Conservation (phyloP, 306 rosid genomes). For the Vigna reflexopilosa region DNA sequence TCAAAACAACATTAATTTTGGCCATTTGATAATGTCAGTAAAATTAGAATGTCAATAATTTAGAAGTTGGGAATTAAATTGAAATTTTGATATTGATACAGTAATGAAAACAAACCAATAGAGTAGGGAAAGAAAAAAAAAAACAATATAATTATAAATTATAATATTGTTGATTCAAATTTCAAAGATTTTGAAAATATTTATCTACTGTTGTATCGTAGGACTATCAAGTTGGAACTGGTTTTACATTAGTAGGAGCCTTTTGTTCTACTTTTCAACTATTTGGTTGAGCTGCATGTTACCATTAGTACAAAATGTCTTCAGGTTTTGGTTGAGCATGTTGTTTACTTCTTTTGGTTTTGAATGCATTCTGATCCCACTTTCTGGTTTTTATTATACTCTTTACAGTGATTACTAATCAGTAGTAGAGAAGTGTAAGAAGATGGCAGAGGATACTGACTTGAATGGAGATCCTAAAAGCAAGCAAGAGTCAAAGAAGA, state of each 20-base stretch:
- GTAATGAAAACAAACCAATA: not conserved
- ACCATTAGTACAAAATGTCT: not conserved
- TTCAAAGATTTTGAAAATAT: not conserved
- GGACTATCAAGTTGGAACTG: not conserved
- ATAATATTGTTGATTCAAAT: too few species aligned
- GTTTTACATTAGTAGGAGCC: too few species aligned
- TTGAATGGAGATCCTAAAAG: slow-evolving; percentile 28
- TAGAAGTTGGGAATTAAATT: too few species aligned
- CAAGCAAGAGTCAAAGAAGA: slow-evolving; percentile 45
- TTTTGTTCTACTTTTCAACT: slow-evolving; percentile 11
- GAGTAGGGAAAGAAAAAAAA: too few species aligned
- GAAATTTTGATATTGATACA: too few species aligned
- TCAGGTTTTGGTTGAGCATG: slow-evolving; percentile 23
- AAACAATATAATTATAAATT: too few species aligned
- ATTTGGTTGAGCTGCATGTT: slow-evolving; percentile 19
- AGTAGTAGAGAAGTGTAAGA: not conserved
- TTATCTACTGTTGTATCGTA: not conserved
- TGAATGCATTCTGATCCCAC: not conserved
- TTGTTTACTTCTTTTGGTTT: not conserved
- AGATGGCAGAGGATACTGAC: not conserved
- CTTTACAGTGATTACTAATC: not conserved
- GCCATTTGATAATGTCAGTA: too few species aligned
- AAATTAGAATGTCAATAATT: too few species aligned
- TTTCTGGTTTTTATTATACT: not conserved
- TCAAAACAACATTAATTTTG: too few species aligned